Base-by-base conservation (phyloP, 176 grass and related monocot species). In the Oryza glumipatula region DNA sequence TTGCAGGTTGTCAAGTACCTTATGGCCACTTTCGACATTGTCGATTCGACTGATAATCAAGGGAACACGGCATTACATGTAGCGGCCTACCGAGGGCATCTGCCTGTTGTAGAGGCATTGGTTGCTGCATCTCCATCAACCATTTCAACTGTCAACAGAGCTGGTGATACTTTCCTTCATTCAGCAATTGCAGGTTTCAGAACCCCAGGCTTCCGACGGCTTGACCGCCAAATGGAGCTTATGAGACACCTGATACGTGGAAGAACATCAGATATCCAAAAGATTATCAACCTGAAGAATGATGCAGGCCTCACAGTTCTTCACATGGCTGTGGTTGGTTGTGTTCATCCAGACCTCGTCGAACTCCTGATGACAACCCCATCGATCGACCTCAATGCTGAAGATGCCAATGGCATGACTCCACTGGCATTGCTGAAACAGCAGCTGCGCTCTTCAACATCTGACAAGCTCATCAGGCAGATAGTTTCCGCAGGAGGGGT, bases 61-160 rank as follows among this genome's bases (percentile, higher is more conserved):
- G 91, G 97, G 76, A 99, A 96, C 83, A 99, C 88, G 51, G 91
- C 97, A 76, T 67, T 99, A 74, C 97, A 99, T 87, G 89, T 96
- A 66, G 94, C 97, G 1, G 90, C 94, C 23, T 99, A 96, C 69
- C 85, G 88, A 79, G 97, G 97, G 35, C 86, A 99, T 54, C 87
- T 89, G 63, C 64, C 77, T 11, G 92, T 96, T 60, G 77, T 94
- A 21, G 86, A 96, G 70, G 85, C 82, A 71, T 73, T 99, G 74
- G 73, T 91, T 41, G 61, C 47, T 63, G 88, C 85, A 23, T 99
- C 86, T 70, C 88, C 97, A 65, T 83, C 92, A 48, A 68, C 85
- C 68, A 61, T 89, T 11, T 70, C 77, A 67, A 85, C 74, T 67
- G 65, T 77, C 71, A 99, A 99, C 41, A 84, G 88, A 44, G 76